Evolutionary conservation across 2,329 filamentous ascomycete genomes (phyloP), one percentile per base, ranked within the genome.

Genomic region (Amauroascus verrucosus): DNA sequence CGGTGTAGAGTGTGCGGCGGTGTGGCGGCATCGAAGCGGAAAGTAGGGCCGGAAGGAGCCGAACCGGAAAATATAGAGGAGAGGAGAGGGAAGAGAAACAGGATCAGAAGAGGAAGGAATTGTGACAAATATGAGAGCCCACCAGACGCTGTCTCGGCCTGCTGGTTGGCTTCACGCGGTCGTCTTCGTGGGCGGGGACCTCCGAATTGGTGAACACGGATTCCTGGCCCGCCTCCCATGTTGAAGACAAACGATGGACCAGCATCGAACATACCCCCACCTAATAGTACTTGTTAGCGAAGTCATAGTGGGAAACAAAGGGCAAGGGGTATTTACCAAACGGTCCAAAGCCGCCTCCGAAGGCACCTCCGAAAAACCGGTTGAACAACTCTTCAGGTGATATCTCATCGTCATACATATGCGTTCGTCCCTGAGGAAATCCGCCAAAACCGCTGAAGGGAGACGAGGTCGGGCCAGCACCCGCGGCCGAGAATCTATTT

Each of bases 371-470:
- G 74, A 98, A 98, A 78, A 98, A 98, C 58, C 91, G 82, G 66
- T 91, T 84, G 73, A 98, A 98, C 76, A 98, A 81, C 70, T 98
- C 93, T 70, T 98, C 93, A 0, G 93, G 90, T 52, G 86, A 95
- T 62, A 98, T 87, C 67, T 97, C 91, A 56, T 93, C 89, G 53
- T 93, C 87, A 71, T 86, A 95, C 76, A 84, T 83, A 14, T 79
- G 77, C 32, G 69, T 75, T 26, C 75, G 76, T 73, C 78, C 76
- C 26, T 69, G 66, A 8, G 71, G 70, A 60, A 73, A 73, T 37
- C 77, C 78, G 40, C 77, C 79, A 53, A 72, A 73, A 3, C 71
- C 72, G 54, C 70, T 64, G 60, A 76, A 77, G 11, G 72, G 68
- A 26, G 61, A 64, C 32, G 62, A 66, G 22, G 71, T 66, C 3